Evolutionary conservation across 371 early-diverging fungal species (phyloP).

Genomic region (Basidiobolus meristosporus): DNA sequence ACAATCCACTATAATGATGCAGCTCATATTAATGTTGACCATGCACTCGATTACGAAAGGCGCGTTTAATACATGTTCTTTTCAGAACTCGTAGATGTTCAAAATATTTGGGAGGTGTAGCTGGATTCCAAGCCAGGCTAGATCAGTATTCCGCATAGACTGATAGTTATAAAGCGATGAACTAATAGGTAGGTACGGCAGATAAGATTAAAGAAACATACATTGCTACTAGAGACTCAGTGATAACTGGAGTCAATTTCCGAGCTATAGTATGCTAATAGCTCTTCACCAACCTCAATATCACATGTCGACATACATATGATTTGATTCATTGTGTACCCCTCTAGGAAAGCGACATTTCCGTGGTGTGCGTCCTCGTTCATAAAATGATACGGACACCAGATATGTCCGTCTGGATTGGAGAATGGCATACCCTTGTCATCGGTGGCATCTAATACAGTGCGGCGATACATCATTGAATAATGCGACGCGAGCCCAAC

Average conservation of each 20-base stretch:
- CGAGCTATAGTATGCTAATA: slow-evolving; percentile 63
- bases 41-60: too few species aligned
- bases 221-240: too few species aligned
- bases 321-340: slow-evolving; percentile 55
- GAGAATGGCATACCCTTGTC: slow-evolving; percentile 45
- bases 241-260: slow-evolving; percentile 26
- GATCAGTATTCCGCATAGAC: too few species aligned
- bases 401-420: slow-evolving; percentile 32
- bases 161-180: too few species aligned
- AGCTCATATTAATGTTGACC: too few species aligned
- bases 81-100: too few species aligned
- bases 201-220: too few species aligned
- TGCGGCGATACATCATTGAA: slow-evolving; percentile 64
- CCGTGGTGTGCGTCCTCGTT: slow-evolving; percentile 34
- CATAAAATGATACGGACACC: slow-evolving; percentile 78
- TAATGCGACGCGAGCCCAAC: slow-evolving; percentile 54
- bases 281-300: slow-evolving; percentile 50
- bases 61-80: too few species aligned
- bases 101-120: too few species aligned
- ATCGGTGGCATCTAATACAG: slow-evolving; percentile 73
- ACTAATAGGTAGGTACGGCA: too few species aligned
- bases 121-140: too few species aligned
- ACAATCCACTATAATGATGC: too few species aligned
- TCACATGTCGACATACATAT: slow-evolving; percentile 44
- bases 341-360: slow-evolving; percentile 57